Evolutionary conservation across 163 green algal genomes (phyloP), one percentile per base, ranked within the genome.

Genomic region (Picocystis sp.): DNA sequence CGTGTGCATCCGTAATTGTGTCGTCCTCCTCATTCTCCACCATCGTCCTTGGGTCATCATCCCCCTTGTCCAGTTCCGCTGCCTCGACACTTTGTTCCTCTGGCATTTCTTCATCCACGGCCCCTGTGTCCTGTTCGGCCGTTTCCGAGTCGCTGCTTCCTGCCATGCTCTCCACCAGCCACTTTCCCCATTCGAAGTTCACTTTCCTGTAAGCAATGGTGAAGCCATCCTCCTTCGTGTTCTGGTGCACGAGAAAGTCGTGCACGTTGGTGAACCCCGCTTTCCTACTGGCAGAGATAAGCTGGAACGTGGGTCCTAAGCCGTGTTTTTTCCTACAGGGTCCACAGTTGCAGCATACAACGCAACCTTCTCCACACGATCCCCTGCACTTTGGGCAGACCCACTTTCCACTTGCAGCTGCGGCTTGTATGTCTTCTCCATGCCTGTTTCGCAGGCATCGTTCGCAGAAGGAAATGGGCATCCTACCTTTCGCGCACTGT

Each of bases 281-380:
- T 14, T 46, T 59, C 22, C 71, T 56, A 8, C 70, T 75, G 22
- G 67, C 45, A 12, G 60, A 58, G 44, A 76, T 65, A 12, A 89
- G 55, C 63, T 87, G 77, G 60, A 67, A 52, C 1, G 80, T 87
- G 43, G 79, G 71, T 9, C 63, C 53, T 56, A 89, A 64, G 19
- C 73, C 69, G 56, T 71, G 58, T 56, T 77, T 76, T 58, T 79
- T 82, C 46, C 80, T 65, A 68, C 80, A 89, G 17, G 74, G 80
- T 0, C 80, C 78, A 60, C 80, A 89, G 72, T 89, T 89, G 72
- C 80, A 89, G 70, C 80, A 89, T 8, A 19, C 34, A 13, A 65
- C 50, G 64, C 80, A 89, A 50, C 79, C 79, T 0, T 61, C 34
- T 2, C 80, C 80, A 56, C 80, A 89, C 17, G 62, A 77, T 55